Evolutionary conservation across 768 basidiomycete species (phyloP).

Genomic region (Mrakia hoshinonis): DNA sequence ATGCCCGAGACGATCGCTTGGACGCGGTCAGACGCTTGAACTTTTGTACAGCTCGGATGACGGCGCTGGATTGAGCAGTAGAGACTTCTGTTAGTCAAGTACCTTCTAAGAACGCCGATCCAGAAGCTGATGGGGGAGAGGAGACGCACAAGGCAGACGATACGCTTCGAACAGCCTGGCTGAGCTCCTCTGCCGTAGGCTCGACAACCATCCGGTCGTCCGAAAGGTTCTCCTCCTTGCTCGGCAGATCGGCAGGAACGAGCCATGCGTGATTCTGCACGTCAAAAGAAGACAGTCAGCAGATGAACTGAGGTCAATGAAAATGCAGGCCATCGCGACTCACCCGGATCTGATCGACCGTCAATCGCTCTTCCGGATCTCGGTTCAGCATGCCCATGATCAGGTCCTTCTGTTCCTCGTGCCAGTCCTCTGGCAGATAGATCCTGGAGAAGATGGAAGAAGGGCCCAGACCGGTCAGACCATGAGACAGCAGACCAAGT

Average conservation of each 20-base stretch:
- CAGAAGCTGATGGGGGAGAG: not conserved
- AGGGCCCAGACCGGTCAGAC: not conserved
- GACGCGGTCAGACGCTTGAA: constrained; percentile 20
- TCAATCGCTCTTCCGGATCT: constrained; percentile 35
- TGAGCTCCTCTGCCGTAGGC: constrained; percentile 39
- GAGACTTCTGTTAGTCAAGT: no score
- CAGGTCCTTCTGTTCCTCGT: constrained; percentile 34
- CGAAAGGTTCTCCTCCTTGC: constrained; percentile 21
- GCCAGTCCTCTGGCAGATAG: constrained; percentile 37
- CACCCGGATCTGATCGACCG: constrained; percentile 36
- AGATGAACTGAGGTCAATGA: no score
- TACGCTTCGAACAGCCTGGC: constrained; percentile 36
- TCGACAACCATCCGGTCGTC: constrained; percentile 35
- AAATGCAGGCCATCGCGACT: no score
- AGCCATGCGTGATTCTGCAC: constrained; percentile 25
- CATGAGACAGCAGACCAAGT: not conserved
- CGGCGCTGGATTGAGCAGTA: no score
- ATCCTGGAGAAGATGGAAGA: constrained; percentile 30
- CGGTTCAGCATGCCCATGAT: constrained; percentile 36
- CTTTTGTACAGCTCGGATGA: constrained; percentile 40
- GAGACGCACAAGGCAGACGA: constrained; percentile 39
- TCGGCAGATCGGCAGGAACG: constrained; percentile 4
- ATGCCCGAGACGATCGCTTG: not conserved
- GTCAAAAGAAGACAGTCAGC: not conserved
- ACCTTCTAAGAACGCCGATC: no score